Conservation (phyloP, 2,329 filamentous ascomycete genomes). For the Lachnellula cervina region DNA sequence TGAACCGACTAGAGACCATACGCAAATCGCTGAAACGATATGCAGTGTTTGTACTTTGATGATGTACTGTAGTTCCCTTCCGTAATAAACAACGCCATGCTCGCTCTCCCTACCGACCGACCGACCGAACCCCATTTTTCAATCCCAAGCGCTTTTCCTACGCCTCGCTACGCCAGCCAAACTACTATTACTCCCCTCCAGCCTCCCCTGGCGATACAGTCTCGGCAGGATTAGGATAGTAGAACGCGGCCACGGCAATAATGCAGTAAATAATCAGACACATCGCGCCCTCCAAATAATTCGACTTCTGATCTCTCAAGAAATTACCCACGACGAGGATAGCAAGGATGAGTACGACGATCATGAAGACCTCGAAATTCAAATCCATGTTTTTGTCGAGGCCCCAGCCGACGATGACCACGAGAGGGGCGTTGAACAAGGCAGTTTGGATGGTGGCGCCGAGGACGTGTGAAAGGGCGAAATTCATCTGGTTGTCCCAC, state of each 20-base stretch:
- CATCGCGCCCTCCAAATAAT: slow-evolving; percentile 3
- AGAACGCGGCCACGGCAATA: neutral
- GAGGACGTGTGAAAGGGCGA: slow-evolving; percentile 72
- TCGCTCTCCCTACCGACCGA: too few species aligned
- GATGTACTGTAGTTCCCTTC: too few species aligned
- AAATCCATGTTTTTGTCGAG: slow-evolving; percentile 37
- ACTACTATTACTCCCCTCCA: neutral
- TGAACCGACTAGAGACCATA: too few species aligned
- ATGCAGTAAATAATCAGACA: neutral
- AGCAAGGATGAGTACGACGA: slow-evolving; percentile 19
- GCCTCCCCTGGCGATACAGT: neutral
- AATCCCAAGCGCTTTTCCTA: too few species aligned
- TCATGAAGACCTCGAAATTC: slow-evolving; percentile 4
- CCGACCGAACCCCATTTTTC: too few species aligned
- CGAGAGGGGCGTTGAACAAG: slow-evolving; percentile 65
- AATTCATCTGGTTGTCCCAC: slow-evolving; percentile 67
- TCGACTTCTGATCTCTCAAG: slow-evolving; percentile 38
- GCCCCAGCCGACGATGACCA: slow-evolving; percentile 64
- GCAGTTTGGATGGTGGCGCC: slow-evolving; percentile 79
- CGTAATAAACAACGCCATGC: too few species aligned
- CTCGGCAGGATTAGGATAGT: neutral
- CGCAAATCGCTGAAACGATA: too few species aligned
- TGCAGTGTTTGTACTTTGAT: too few species aligned
- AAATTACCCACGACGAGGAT: slow-evolving; percentile 49
- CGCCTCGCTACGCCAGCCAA: neutral